Evolutionary conservation across 2,329 filamentous ascomycete species (phyloP).

Genomic region (Xylaria sp.): DNA sequence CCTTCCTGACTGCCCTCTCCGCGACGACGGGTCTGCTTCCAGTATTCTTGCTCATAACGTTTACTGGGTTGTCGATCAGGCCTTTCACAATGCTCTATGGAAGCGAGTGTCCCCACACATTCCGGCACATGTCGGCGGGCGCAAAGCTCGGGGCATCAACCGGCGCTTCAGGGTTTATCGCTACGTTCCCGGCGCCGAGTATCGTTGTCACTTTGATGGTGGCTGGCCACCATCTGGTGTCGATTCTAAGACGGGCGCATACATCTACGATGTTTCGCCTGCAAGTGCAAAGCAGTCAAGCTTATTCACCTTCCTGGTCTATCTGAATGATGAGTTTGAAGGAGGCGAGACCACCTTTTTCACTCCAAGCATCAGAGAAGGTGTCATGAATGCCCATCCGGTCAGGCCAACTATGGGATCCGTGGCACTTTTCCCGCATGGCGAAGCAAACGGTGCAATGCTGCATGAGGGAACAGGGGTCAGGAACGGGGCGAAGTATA

Average conservation of each 20-base stretch:
- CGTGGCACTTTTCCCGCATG: conserved; percentile 72
- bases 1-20: conserved; percentile 68
- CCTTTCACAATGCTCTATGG: conserved; percentile 29
- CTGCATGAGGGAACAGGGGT: conserved; percentile 75
- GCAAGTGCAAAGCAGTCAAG: conserved; percentile 65
- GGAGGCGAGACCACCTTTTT: conserved; percentile 76
- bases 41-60: conserved; percentile 31
- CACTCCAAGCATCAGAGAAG: conserved; percentile 66
- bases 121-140: conserved; percentile 58
- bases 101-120: conserved; percentile 23
- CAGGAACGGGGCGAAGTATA: conserved; percentile 68
- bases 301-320: conserved; percentile 71
- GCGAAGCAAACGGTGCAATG: conserved; percentile 67
- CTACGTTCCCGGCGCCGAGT: conserved; percentile 75
- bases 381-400: conserved; percentile 71
- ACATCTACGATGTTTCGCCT: conserved; percentile 71
- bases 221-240: conserved; percentile 76
- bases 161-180: conserved; percentile 73
- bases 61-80: conserved; percentile 29
- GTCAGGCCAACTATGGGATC: conserved; percentile 72
- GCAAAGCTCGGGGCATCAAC: conserved; percentile 66
- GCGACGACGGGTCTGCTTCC: conserved; percentile 39
- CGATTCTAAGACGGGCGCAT: conserved; percentile 55
- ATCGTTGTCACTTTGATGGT: conserved; percentile 72
- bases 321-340: conserved; percentile 74